Conservation (phyloP, 2,329 filamentous ascomycete genomes). For the Ophiostoma quercus region DNA sequence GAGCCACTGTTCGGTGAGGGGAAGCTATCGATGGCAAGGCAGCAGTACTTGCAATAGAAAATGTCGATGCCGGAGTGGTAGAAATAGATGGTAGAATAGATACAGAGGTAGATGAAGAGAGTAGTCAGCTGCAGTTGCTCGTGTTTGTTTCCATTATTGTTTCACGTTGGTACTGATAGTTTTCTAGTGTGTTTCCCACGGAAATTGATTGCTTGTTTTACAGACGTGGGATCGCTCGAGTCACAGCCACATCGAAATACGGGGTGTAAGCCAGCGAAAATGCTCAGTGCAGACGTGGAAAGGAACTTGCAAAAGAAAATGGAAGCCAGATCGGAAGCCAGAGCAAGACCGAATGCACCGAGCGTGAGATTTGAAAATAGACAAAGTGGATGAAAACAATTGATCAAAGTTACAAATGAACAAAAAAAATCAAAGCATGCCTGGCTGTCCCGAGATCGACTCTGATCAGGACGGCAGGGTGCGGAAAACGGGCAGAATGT, state of each 20-base stretch:
- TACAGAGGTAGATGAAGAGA: no score
- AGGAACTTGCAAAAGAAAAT: no score
- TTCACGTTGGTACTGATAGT: neutral
- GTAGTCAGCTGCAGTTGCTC: neutral
- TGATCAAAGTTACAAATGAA: neutral
- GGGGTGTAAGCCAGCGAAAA: neutral
- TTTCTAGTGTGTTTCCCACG: neutral
- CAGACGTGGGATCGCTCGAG: neutral
- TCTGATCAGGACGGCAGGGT: neutral
- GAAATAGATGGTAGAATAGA: neutral
- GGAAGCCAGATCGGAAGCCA: neutral
- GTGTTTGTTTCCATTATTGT: conserved; percentile 1
- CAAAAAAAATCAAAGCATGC: neutral
- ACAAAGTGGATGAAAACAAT: neutral
- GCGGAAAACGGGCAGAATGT: neutral
- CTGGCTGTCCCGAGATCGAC: neutral
- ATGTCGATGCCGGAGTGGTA: neutral
- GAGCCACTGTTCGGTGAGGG: neutral
- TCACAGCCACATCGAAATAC: conserved; percentile 6
- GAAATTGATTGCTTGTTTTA: neutral
- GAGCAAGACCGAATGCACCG: conserved; percentile 1
- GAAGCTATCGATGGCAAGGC: neutral
- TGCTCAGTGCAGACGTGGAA: neutral
- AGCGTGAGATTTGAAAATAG: conserved; percentile 7
- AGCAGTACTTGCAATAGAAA: neutral